Conservation (phyloP, 202 grass and related monocot species). For the Eragrostis tef region DNA sequence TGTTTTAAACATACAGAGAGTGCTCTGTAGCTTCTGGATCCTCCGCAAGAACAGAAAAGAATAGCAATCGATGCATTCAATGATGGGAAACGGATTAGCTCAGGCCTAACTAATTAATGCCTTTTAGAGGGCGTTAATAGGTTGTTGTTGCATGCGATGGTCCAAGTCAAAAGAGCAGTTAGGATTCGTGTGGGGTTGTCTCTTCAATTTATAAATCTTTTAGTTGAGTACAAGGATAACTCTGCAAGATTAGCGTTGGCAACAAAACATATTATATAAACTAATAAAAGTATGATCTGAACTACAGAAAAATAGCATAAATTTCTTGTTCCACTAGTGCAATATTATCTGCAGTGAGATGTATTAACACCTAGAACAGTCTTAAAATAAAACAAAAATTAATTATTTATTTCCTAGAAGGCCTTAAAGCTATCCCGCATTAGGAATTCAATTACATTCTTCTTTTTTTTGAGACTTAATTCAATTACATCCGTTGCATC, state of each 20-base stretch:
- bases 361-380: background rate
- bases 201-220: conserved; percentile 17
- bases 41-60: conserved; percentile 16
- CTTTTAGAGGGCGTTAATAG: conserved; percentile 2
- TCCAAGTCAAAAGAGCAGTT: conserved; percentile 30
- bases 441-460: background rate
- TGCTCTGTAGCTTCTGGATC: conserved; percentile 20
- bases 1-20: background rate
- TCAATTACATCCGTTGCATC: background rate
- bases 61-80: conserved; percentile 41
- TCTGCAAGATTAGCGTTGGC: background rate
- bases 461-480: too few species aligned
- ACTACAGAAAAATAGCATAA: background rate
- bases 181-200: conserved; percentile 26
- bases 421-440: background rate
- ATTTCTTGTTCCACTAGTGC: background rate
- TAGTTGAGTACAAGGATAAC: background rate
- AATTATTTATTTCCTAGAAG: too few species aligned
- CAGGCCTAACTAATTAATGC: conserved; percentile 27
- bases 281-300: background rate
- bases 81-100: conserved; percentile 20
- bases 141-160: conserved; percentile 15
- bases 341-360: background rate
- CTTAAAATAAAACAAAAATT: too few species aligned
- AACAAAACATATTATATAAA: background rate